Conservation (phyloP, 1,139 yeast species). For the Kurtzmaniella quercitrusa region DNA sequence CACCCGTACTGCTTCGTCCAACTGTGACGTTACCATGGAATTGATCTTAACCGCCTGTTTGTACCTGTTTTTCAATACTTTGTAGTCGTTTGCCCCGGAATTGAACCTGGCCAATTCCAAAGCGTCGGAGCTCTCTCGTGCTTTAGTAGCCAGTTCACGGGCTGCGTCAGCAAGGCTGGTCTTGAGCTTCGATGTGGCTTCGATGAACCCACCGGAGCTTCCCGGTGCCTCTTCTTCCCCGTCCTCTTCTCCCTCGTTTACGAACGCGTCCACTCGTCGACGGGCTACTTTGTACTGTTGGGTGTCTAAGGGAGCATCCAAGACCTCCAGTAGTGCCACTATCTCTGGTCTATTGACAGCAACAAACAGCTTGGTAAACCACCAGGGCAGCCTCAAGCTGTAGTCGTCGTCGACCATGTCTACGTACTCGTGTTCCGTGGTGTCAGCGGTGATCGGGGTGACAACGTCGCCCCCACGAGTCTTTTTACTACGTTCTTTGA, state of each 20-base stretch:
- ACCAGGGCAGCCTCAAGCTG: slow-evolving; percentile 39
- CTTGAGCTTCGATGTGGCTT: neutral
- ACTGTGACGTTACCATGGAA: slow-evolving; percentile 38
- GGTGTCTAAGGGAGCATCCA: slow-evolving; percentile 28
- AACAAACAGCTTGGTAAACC: slow-evolving; percentile 33
- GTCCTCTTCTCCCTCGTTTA: slow-evolving; percentile 9
- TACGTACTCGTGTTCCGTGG: slow-evolving; percentile 26
- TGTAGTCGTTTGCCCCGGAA: slow-evolving; percentile 2
- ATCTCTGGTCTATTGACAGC: slow-evolving; percentile 7
- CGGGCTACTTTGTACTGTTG: slow-evolving; percentile 33
- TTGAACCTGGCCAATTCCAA: slow-evolving; percentile 6
- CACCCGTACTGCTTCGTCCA: slow-evolving; percentile 30
- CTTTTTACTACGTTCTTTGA: slow-evolving; percentile 21
- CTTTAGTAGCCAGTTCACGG: neutral
- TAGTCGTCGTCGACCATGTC: slow-evolving; percentile 30
- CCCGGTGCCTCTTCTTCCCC: neutral
- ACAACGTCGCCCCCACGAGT: slow-evolving; percentile 15
- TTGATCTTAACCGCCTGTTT: slow-evolving; percentile 49
- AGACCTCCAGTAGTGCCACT: slow-evolving; percentile 9
- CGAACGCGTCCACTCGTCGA: slow-evolving; percentile 2
- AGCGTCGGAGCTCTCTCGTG: slow-evolving; percentile 5
- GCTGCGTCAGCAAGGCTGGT: slow-evolving; percentile 1
- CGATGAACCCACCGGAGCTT: neutral
- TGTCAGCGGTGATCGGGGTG: slow-evolving; percentile 5
- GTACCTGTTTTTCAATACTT: slow-evolving; percentile 4